Evolutionary conservation across 208 protist genomes (phyloP).

Genomic region (Leishmania guyanensis): DNA sequence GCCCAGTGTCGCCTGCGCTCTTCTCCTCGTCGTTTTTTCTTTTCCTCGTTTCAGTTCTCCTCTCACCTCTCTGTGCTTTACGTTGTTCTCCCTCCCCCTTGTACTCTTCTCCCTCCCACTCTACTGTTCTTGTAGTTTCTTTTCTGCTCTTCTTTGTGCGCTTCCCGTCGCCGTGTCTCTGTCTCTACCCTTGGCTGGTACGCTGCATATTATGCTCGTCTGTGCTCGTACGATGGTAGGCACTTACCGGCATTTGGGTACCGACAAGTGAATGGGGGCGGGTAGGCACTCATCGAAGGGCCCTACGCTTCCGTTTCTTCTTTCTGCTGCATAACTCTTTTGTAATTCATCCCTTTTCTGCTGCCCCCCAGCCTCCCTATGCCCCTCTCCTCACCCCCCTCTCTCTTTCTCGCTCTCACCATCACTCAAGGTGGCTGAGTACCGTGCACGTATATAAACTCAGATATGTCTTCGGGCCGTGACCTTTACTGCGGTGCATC

Average conservation of each 20-base stretch:
- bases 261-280: neutral
- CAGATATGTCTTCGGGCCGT: neutral
- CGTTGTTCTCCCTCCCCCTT: neutral
- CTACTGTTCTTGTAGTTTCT: neutral
- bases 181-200: neutral
- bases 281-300: neutral
- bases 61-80: neutral
- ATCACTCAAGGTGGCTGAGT: neutral
- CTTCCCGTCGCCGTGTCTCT: neutral
- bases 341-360: no score
- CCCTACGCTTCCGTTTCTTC: neutral
- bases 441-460: neutral
- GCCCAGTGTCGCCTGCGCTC: neutral
- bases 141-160: neutral
- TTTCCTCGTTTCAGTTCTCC: neutral
- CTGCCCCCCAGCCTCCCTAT: neutral
- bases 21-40: slow-evolving; percentile 3
- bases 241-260: neutral
- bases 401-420: neutral
- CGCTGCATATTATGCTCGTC: neutral
- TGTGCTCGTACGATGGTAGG: neutral
- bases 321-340: neutral
- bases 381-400: neutral
- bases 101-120: neutral
- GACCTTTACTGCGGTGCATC: neutral